Evolutionary conservation across 1,139 yeast species (phyloP).

Genomic region (Kodamaea arcana): DNA sequence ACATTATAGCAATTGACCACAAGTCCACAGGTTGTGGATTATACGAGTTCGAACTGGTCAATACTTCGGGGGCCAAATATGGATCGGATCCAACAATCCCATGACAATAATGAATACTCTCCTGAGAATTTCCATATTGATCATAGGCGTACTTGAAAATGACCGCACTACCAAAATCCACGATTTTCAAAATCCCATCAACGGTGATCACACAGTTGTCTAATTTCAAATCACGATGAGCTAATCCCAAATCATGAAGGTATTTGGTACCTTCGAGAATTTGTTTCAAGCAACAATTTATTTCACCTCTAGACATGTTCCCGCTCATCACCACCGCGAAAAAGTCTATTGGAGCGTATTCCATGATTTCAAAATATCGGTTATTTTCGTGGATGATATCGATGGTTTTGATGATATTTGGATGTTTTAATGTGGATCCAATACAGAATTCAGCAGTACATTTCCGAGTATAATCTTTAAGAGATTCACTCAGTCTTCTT

Average conservation of each 20-base stretch:
- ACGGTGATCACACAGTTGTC: slow-evolving; percentile 90
- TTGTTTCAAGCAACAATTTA: slow-evolving; percentile 88
- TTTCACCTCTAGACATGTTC: slow-evolving; percentile 78
- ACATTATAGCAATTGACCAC: slow-evolving; percentile 94
- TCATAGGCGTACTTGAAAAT: slow-evolving; percentile 92
- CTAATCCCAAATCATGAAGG: slow-evolving; percentile 83
- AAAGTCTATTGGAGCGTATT: slow-evolving; percentile 92
- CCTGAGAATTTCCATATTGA: slow-evolving; percentile 39
- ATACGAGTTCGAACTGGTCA: slow-evolving; percentile 61
- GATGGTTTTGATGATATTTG: slow-evolving; percentile 88
- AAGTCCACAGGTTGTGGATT: slow-evolving; percentile 93
- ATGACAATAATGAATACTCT: slow-evolving; percentile 71
- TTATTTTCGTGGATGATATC: slow-evolving; percentile 87
- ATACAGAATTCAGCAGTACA: slow-evolving; percentile 97
- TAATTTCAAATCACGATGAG: slow-evolving; percentile 91
- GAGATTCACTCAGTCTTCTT: slow-evolving; percentile 74
- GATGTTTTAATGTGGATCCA: slow-evolving; percentile 92
- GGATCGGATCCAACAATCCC: slow-evolving; percentile 99
- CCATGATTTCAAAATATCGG: slow-evolving; percentile 93
- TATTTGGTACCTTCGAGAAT: slow-evolving; percentile 79
- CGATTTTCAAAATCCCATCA: slow-evolving; percentile 83
- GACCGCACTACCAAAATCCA: slow-evolving; percentile 95
- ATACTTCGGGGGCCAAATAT: slow-evolving; percentile 93
- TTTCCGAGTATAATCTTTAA: slow-evolving; percentile 88
- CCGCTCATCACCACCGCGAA: slow-evolving; percentile 98